Base-by-base conservation (phyloP, 352 stramenopile genomes). In the Sclerospora graminicola region DNA sequence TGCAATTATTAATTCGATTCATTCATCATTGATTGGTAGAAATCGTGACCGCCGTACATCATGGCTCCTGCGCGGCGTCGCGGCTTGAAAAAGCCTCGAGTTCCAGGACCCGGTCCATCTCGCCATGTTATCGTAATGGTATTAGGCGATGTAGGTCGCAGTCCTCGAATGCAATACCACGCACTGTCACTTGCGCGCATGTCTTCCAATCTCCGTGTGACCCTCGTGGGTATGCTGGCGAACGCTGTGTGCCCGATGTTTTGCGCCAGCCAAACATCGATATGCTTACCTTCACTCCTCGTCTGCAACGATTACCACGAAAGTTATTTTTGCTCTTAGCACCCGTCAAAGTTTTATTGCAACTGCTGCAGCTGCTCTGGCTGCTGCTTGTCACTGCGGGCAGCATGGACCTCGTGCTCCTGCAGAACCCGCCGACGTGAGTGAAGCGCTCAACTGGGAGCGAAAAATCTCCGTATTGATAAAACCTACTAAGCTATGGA, bases 131-230 rank as follows among this genome's bases (percentile, higher is more conserved):
- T 94, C 8, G 86, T 97, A 32, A 69, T 97, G 62, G 92, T 98
- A 26, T 68, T 98, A 14, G 92, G 92, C 14, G 92, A 98, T 57
- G 69, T 99, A 1, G 96, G 96, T 5, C 80, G 96, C 54, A 98
- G 89, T 48, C 97, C 97, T 36, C 85, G 97, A 14, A 99, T 99
- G 97, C 96, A 99, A 66, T 99, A 99, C 66, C 97, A 99, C 63
- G 86, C 92, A 27, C 51, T 97, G 24, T 98, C 94, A 13, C 65
- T 99, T 8, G 79, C 96, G 14, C 63, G 87, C 10, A 60, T 83
- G 52, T 64, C 66, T 18, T 55, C 73, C 21, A 48, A 48, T 10
- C 48, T 84, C 46, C 66, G 51, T 15, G 84, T 97, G 38, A 95
- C 87, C 30, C 62, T 99, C 7, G 57, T 99, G 39, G 97, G 95